Evolutionary conservation across 768 basidiomycete genomes (phyloP).

Genomic region (Pleurotus eryngii): DNA sequence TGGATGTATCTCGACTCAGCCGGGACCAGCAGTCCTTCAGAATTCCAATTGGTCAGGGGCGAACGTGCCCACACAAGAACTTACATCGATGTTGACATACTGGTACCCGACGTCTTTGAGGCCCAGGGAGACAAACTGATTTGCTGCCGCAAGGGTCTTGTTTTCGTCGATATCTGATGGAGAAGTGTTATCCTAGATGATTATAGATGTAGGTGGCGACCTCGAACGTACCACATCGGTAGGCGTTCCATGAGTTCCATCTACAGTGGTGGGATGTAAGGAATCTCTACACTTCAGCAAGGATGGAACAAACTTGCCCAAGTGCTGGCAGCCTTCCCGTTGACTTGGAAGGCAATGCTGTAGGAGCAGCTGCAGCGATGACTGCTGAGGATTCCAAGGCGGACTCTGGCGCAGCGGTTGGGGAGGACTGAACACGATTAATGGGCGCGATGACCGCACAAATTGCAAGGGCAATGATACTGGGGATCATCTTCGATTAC

Average conservation of each 20-base stretch:
- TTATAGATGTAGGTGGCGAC: neutral
- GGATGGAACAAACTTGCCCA: constrained; percentile 25
- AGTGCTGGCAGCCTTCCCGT: constrained; percentile 46
- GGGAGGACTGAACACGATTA: neutral
- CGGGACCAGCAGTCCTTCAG: constrained; percentile 48
- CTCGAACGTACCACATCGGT: constrained; percentile 30
- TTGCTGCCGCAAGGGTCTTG: constrained; percentile 43
- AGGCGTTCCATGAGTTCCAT: constrained; percentile 57
- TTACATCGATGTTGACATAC: constrained; percentile 50
- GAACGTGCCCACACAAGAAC: constrained; percentile 9
- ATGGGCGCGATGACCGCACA: too few species aligned
- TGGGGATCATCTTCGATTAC: too few species aligned
- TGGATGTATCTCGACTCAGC: constrained; percentile 35
- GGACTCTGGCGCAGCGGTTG: neutral
- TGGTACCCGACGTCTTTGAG: constrained; percentile 46
- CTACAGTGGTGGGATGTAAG: constrained; percentile 17
- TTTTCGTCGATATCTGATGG: constrained; percentile 38
- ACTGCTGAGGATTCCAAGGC: neutral
- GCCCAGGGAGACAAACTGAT: constrained; percentile 42
- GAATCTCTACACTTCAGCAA: neutral
- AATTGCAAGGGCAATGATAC: too few species aligned
- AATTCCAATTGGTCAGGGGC: neutral
- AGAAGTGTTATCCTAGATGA: neutral
- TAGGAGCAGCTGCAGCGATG: constrained; percentile 28
- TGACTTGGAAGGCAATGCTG: constrained; percentile 33